These are phyloP conservation scores for Mycena belliarum DNA, from an alignment of 768 basidiomycete species.

Conservation along the genomic window DNA sequence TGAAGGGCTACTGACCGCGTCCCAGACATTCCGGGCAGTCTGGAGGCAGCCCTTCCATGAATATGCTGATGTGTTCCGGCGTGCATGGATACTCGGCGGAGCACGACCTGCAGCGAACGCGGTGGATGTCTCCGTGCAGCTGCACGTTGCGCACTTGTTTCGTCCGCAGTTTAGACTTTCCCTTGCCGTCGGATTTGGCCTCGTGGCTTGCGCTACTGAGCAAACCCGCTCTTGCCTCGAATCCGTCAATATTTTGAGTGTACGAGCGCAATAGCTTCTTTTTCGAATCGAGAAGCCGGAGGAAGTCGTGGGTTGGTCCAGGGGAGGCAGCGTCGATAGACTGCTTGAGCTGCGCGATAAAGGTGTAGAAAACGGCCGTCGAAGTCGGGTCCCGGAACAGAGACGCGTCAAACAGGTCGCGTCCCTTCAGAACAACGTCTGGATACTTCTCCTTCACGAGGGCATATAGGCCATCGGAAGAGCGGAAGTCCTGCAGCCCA, in stretches of 20 bases:
- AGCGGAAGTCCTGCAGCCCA: conserved; percentile 83
- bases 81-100: conserved; percentile 75
- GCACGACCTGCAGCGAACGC: conserved; percentile 86
- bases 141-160: conserved; percentile 88
- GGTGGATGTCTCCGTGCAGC: conserved; percentile 91
- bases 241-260: conserved; percentile 97
- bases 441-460: conserved; percentile 87
- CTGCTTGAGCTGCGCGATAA: conserved; percentile 87
- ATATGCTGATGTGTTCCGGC: conserved; percentile 60
- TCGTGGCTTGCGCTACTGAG: conserved; percentile 62
- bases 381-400: conserved; percentile 86
- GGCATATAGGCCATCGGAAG: conserved; percentile 88
- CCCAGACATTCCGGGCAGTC: conserved; percentile 84
- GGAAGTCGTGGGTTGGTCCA: conserved; percentile 85
- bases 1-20: conserved; percentile 62
- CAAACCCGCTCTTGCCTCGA: conserved; percentile 83
- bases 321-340: conserved; percentile 81
- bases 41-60: conserved; percentile 71
- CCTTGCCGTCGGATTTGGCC: conserved; percentile 54
- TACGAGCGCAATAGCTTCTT: conserved; percentile 87
- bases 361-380: conserved; percentile 89
- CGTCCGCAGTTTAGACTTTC: conserved; percentile 65
- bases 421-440: conserved; percentile 82
- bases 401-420: conserved; percentile 93
- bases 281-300: conserved; percentile 80